Percentiles rank a stretch among this genome's conserved stretches.
Conservation (phyloP, 139 green algal species). For the Raphidocelis subcapitata region DNA sequence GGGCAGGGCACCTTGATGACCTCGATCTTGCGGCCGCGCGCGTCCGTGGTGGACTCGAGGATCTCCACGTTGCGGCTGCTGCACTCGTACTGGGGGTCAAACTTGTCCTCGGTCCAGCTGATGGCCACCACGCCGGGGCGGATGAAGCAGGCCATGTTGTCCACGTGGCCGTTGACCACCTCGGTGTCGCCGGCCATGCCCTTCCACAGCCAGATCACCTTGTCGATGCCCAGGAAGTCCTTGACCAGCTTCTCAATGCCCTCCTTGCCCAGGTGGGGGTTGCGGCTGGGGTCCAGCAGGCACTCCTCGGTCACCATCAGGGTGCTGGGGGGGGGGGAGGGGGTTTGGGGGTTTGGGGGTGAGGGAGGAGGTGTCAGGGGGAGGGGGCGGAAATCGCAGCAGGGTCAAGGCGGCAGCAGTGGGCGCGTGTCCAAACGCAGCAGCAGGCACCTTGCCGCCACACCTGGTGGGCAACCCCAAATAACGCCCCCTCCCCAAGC, state of each 20-base stretch:
- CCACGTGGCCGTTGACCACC: conserved; percentile 75
- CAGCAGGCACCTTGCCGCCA: conserved; percentile 4
- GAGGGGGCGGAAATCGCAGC: not conserved
- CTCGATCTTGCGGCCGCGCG: conserved; percentile 53
- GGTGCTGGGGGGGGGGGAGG: conserved; percentile 39
- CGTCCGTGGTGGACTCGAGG: conserved; percentile 47
- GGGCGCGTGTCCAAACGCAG: not conserved
- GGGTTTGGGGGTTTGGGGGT: not conserved
- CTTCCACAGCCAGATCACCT: conserved; percentile 79
- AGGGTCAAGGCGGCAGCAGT: not conserved
- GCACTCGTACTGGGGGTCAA: conserved; percentile 62
- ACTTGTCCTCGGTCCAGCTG: conserved; percentile 67
- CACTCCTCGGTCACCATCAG: conserved; percentile 74
- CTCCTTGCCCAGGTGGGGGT: conserved; percentile 59
- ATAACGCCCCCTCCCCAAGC: too few relatives aligned
- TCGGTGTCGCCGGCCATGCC: conserved; percentile 54
- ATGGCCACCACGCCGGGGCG: conserved; percentile 66
- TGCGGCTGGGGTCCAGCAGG: conserved; percentile 72
- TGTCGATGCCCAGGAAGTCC: conserved; percentile 66
- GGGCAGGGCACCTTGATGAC: conserved; percentile 72
- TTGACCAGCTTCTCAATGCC: conserved; percentile 63
- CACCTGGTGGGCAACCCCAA: too few relatives aligned
- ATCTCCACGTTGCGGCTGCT: conserved; percentile 35
- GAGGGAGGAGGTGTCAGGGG: not conserved
- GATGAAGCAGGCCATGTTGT: conserved; percentile 76